Evolutionary conservation across 176 grass and related monocot species (phyloP).

Genomic region (Alloteropsis semialata): DNA sequence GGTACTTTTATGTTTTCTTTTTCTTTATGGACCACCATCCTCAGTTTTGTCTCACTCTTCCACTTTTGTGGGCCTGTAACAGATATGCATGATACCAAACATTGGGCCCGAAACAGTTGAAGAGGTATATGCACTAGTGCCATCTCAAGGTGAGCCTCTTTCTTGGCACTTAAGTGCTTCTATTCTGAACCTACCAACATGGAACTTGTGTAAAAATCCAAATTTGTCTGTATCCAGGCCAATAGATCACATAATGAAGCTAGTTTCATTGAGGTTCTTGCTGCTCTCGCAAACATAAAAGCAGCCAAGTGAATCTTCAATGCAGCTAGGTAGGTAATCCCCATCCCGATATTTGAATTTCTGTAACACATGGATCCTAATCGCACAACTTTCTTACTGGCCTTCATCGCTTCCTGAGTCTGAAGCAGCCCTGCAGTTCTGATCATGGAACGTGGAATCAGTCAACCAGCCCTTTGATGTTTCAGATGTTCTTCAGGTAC

Average conservation of each 20-base stretch:
- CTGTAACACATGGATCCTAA: background rate
- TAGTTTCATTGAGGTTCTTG: slow-evolving; percentile 54
- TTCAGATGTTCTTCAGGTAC: background rate
- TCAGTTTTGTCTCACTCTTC: slow-evolving; percentile 16
- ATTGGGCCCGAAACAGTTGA: slow-evolving; percentile 73
- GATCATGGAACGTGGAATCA: slow-evolving; percentile 14
- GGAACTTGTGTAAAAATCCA: background rate
- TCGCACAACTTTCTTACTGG: background rate
- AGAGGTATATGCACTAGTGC: slow-evolving; percentile 89
- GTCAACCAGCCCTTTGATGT: background rate
- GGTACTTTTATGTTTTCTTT: background rate
- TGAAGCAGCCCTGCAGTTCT: background rate
- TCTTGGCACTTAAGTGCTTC: slow-evolving; percentile 19
- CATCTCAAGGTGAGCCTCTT: slow-evolving; percentile 78
- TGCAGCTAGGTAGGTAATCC: slow-evolving; percentile 5
- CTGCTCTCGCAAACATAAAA: slow-evolving; percentile 51
- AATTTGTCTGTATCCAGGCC: slow-evolving; percentile 39
- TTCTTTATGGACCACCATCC: slow-evolving; percentile 10
- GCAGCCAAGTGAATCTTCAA: slow-evolving; percentile 47
- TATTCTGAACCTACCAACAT: slow-evolving; percentile 4
- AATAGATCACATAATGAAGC: slow-evolving; percentile 57
- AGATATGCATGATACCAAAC: slow-evolving; percentile 95
- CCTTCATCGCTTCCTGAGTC: background rate
- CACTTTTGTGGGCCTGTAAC: background rate
- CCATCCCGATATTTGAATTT: background rate